Percentiles rank a stretch among this genome's conserved stretches.
Evolutionary conservation across 1,139 yeast species (phyloP).

Genomic region (Geotrichum europaeum): DNA sequence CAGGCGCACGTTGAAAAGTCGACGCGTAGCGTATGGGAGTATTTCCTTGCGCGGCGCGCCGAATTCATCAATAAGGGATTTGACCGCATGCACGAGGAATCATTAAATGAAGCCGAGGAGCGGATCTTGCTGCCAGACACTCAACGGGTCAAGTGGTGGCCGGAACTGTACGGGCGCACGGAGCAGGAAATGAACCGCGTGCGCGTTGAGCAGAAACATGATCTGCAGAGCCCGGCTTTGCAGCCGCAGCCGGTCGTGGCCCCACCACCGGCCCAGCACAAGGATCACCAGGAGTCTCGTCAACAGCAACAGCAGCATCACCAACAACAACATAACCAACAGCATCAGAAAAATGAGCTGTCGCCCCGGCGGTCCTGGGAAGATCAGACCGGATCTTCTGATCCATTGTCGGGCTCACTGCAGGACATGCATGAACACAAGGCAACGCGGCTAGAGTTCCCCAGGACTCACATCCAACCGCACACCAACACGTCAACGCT

Average conservation of each 20-base stretch:
- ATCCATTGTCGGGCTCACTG: background rate
- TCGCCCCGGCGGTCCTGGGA: background rate
- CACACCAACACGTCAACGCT: conserved; percentile 1
- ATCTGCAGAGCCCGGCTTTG: background rate
- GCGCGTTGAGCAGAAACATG: conserved; percentile 4
- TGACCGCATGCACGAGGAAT: conserved; percentile 14
- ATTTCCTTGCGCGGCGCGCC: conserved; percentile 66
- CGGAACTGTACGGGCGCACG: conserved; percentile 68
- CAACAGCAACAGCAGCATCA: background rate
- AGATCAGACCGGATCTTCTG: background rate
- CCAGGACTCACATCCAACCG: conserved; percentile 7
- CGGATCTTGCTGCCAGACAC: conserved; percentile 60
- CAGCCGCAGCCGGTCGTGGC: background rate
- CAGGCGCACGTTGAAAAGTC: conserved; percentile 39
- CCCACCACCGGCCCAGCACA: background rate
- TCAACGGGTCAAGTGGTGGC: conserved; percentile 79
- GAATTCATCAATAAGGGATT: conserved; percentile 52
- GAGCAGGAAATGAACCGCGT: conserved; percentile 68
- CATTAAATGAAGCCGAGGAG: conserved; percentile 30
- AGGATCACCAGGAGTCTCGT: background rate
- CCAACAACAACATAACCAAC: background rate
- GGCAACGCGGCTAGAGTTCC: background rate
- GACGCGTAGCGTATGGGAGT: conserved; percentile 90
- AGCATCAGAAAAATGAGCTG: background rate
- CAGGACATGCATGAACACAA: background rate